These are phyloP conservation scores for Linnemannia exigua DNA, from an alignment of 192 early-diverging fungal species.

Conservation along the genomic window DNA sequence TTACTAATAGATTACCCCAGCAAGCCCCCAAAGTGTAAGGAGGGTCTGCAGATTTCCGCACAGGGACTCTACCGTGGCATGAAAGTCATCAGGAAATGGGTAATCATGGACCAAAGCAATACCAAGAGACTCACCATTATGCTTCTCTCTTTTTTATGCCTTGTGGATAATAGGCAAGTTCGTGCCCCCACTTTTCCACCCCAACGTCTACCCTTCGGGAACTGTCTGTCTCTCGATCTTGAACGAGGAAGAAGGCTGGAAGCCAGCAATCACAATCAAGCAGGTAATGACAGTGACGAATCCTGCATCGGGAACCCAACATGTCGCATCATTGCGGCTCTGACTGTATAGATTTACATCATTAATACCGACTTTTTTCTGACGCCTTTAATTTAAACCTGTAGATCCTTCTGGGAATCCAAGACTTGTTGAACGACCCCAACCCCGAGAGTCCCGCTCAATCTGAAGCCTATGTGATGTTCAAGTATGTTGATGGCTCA, in stretches of 20 bases:
- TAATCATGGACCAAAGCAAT: not conserved
- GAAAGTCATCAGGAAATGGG: not conserved
- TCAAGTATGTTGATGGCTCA: conserved; percentile 62
- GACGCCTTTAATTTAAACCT: not conserved
- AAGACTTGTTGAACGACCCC: conserved; percentile 90
- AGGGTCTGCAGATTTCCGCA: not conserved
- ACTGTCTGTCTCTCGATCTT: conserved; percentile 98
- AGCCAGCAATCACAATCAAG: conserved; percentile 95
- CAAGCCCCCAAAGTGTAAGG: conserved; percentile 63
- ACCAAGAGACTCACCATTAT: not conserved
- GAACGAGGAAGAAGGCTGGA: conserved; percentile 96
- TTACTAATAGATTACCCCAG: conserved; percentile 56
- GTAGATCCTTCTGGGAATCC: conserved; percentile 93
- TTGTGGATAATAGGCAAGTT: conserved; percentile 69
- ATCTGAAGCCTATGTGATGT: conserved; percentile 83
- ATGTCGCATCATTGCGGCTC: not conserved
- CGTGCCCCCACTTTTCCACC: conserved; percentile 86
- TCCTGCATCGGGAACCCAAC: not conserved
- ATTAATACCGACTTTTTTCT: not conserved
- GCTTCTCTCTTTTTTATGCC: not conserved
- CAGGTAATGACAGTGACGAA: conserved; percentile 64
- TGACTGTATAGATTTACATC: too few relatives aligned
- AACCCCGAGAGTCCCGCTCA: conserved; percentile 94
- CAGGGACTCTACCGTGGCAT: not conserved
- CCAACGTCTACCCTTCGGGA: conserved; percentile 98